Percentiles rank a stretch among this genome's conserved stretches.
Evolutionary conservation across 495 filamentous ascomycete genomes (phyloP).

Genomic region (Xylaria cubensis): DNA sequence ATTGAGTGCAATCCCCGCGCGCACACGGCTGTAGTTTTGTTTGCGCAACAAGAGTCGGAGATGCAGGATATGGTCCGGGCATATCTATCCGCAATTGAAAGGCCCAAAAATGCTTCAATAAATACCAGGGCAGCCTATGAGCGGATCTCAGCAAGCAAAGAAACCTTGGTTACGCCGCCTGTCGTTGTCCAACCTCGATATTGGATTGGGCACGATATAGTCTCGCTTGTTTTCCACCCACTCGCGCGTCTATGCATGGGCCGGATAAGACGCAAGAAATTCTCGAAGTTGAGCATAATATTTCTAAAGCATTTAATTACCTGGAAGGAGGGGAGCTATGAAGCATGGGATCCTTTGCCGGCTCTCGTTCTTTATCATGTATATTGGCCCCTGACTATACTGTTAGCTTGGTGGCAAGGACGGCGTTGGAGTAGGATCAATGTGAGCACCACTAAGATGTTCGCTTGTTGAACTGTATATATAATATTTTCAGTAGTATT

Average conservation of each 20-base stretch:
- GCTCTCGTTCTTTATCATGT: conserved; percentile 64
- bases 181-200: conserved; percentile 49
- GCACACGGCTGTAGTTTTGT: conserved; percentile 65
- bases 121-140: conserved; percentile 12
- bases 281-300: conserved; percentile 27
- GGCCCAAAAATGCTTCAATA: conserved; percentile 24
- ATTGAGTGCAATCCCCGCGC: conserved; percentile 70
- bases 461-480: conserved; percentile 41
- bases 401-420: conserved; percentile 43
- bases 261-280: conserved; percentile 22
- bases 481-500: neutral
- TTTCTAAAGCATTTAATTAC: conserved; percentile 54
- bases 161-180: conserved; percentile 38
- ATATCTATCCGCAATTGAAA: conserved; percentile 46
- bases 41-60: conserved; percentile 43
- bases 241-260: neutral
- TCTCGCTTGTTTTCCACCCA: conserved; percentile 51
- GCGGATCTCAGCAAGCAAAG: neutral
- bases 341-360: conserved; percentile 66
- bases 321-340: conserved; percentile 68
- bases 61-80: conserved; percentile 42
- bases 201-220: conserved; percentile 66
- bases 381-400: conserved; percentile 64
- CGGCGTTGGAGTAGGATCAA: conserved; percentile 64
- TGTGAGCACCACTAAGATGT: conserved; percentile 65